Evolutionary conservation across 2,329 filamentous ascomycete species (phyloP).

Genomic region (Calonectria multiphialidica): DNA sequence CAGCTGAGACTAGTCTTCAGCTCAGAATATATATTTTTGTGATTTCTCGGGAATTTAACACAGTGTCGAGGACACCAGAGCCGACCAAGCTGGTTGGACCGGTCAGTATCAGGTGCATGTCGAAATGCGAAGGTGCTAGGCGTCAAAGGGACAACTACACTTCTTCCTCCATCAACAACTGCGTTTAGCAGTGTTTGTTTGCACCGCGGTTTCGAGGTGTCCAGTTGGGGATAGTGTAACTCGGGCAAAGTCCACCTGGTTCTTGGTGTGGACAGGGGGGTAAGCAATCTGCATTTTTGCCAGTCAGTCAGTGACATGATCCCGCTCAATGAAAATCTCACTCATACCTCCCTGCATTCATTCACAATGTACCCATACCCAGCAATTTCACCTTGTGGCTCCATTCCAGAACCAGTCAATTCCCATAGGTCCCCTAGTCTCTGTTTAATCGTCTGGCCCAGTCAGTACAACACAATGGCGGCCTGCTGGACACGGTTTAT

Average conservation of each 20-base stretch:
- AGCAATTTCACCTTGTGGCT: too few relatives aligned
- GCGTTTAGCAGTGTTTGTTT: neutral
- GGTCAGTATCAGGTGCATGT: neutral
- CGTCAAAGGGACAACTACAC: too few relatives aligned
- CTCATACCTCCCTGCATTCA: too few relatives aligned
- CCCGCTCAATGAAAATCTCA: too few relatives aligned
- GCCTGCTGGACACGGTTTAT: too few relatives aligned
- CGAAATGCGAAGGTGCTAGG: neutral
- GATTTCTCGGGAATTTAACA: neutral
- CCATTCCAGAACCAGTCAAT: too few relatives aligned
- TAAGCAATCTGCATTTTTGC: neutral
- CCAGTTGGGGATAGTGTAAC: too few relatives aligned
- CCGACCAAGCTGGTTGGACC: neutral
- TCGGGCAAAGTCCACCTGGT: neutral
- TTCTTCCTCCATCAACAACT: neutral
- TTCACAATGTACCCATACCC: too few relatives aligned
- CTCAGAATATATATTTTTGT: neutral
- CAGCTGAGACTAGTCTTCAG: neutral
- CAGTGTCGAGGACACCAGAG: neutral
- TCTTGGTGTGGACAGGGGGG: neutral
- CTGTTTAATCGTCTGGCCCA: too few relatives aligned
- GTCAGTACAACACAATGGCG: too few relatives aligned
- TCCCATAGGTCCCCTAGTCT: too few relatives aligned
- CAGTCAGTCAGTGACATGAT: too few relatives aligned
- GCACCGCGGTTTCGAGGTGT: neutral